phyloP scores from a whole-genome alignment of 2,329 filamentous ascomycete genomes.

The Teratosphaeriaceae sp. region DNA sequence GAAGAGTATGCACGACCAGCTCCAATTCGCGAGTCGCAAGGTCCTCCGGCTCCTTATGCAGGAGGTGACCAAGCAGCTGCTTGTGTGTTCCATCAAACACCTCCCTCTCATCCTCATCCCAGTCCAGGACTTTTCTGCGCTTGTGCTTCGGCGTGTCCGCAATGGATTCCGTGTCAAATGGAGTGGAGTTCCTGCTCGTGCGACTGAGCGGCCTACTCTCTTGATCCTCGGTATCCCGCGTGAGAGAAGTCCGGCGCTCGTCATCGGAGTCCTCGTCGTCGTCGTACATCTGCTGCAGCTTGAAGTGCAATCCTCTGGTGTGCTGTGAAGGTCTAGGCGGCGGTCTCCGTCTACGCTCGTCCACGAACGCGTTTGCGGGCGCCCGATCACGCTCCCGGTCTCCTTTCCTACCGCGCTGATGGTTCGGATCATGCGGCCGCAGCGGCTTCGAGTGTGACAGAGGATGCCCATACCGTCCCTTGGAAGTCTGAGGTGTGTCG shows the following conservation, averaged over 20 bases:
- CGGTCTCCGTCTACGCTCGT: constrained; percentile 54
- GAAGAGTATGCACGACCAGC: constrained; percentile 46
- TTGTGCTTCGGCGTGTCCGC: constrained; percentile 37
- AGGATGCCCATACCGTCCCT: constrained; percentile 37
- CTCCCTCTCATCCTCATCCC: constrained; percentile 44
- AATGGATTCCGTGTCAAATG: constrained; percentile 45
- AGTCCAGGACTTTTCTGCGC: constrained; percentile 38
- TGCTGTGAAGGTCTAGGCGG: constrained; percentile 59
- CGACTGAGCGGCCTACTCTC: constrained; percentile 78
- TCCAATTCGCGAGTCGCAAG: constrained; percentile 61
- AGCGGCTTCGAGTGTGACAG: constrained; percentile 33
- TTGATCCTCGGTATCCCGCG: constrained; percentile 74
- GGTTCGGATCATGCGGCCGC: constrained; percentile 39
- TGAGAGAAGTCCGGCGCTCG: constrained; percentile 58
- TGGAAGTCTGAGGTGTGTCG: constrained; percentile 60
- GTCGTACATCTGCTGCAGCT: constrained; percentile 64
- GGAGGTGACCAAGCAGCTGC: constrained; percentile 42
- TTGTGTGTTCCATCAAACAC: constrained; percentile 41
- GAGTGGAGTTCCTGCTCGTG: constrained; percentile 48
- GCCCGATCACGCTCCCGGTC: constrained; percentile 24
- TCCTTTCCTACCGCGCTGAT: constrained; percentile 31
- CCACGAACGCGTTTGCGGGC: constrained; percentile 41
- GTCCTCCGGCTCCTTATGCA: constrained; percentile 59
- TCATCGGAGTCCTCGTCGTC: constrained; percentile 79
- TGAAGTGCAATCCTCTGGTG: constrained; percentile 72